phyloP scores from a whole-genome alignment of 345 rosid species.

The Populus tremula region DNA sequence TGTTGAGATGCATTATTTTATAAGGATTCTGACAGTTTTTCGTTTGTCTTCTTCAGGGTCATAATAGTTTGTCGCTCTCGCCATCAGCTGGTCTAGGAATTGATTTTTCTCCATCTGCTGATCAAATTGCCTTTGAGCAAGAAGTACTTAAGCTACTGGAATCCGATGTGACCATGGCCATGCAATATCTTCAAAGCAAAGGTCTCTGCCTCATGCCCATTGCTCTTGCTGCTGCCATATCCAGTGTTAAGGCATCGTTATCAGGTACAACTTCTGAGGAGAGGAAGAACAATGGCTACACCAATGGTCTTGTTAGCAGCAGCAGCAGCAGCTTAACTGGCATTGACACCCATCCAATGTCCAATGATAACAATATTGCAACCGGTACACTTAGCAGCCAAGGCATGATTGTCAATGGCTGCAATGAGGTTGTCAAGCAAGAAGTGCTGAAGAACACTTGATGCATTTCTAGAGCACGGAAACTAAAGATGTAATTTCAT shows the following conservation, averaged over 20 bases:
- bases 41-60: constrained; percentile 21
- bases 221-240: constrained; percentile 43
- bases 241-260: constrained; percentile 32
- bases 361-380: constrained; percentile 4
- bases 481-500: background rate
- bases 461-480: constrained; percentile 7
- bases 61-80: constrained; percentile 26
- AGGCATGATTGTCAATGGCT: constrained; percentile 9
- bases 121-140: constrained; percentile 32
- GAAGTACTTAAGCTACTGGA: constrained; percentile 27
- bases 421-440: constrained; percentile 17
- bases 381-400: constrained; percentile 13
- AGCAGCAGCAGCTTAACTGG: constrained; percentile 20
- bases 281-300: constrained; percentile 16
- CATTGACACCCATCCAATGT: constrained; percentile 8
- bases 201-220: constrained; percentile 31
- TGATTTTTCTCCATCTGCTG: constrained; percentile 31
- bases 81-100: constrained; percentile 28
- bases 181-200: constrained; percentile 26
- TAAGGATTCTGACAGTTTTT: background rate
- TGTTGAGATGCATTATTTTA: background rate
- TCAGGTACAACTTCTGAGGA: constrained; percentile 15
- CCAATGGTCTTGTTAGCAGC: constrained; percentile 13
- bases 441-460: constrained; percentile 10
- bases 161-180: constrained; percentile 17